Evolutionary conservation across 345 rosid species (phyloP).

Genomic region (Firmiana major): DNA sequence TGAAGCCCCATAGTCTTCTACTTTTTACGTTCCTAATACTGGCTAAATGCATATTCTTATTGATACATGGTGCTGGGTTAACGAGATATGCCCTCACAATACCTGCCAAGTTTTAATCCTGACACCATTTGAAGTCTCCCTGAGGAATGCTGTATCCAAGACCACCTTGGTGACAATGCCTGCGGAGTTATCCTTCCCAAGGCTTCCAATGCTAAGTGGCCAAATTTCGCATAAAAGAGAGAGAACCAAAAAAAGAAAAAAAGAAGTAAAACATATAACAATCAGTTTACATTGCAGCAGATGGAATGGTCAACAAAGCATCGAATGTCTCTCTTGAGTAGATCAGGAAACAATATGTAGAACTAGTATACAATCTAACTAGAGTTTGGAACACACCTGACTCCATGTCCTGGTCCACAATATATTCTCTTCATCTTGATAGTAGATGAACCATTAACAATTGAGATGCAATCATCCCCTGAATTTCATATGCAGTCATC

Average conservation of each 20-base stretch:
- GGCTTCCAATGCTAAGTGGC: conserved; percentile 75
- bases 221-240: conserved; percentile 4
- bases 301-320: neutral
- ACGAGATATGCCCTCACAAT: neutral
- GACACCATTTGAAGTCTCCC: conserved; percentile 79
- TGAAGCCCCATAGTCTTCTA: neutral
- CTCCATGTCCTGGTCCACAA: conserved; percentile 98
- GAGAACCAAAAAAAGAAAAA: neutral
- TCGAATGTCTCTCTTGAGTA: neutral
- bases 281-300: neutral
- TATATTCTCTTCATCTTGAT: conserved; percentile 83
- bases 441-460: conserved; percentile 70
- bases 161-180: conserved; percentile 78
- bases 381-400: conserved; percentile 49
- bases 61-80: neutral
- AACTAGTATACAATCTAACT: neutral
- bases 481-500: conserved; percentile 23
- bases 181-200: conserved; percentile 75
- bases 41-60: neutral
- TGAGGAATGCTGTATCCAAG: conserved; percentile 74
- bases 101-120: conserved; percentile 99
- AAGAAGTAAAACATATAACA: neutral
- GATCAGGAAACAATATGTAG: neutral
- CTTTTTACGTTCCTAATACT: neutral
- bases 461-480: conserved; percentile 97